Evolutionary conservation across 768 basidiomycete genomes (phyloP).

Genomic region (Leccinum disarticulatum): DNA sequence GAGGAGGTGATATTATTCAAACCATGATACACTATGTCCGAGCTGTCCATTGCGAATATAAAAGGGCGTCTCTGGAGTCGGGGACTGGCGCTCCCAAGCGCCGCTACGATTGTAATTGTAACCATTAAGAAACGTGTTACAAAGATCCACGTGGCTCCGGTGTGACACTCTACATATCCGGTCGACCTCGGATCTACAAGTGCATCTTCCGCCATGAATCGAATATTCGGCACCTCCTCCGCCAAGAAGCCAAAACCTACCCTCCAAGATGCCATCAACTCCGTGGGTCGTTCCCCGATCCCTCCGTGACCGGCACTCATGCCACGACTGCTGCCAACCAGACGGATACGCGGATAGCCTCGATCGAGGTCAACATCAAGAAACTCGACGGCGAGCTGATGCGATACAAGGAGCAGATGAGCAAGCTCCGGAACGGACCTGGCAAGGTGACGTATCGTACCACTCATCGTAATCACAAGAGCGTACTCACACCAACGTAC

Average conservation of each 20-base stretch:
- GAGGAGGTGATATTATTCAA: no score
- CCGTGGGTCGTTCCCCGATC: constrained; percentile 48
- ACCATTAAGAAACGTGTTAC: not conserved
- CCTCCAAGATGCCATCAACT: constrained; percentile 90
- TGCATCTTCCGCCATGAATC: constrained; percentile 58
- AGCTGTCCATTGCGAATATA: no score
- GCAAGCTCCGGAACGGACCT: constrained; percentile 88
- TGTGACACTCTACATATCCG: not conserved
- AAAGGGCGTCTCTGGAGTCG: no score
- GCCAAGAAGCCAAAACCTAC: constrained; percentile 82
- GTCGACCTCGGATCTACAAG: not conserved
- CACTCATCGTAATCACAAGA: not conserved
- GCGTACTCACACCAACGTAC: no score
- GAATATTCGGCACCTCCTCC: constrained; percentile 75
- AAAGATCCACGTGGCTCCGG: not conserved
- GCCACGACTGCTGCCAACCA: constrained; percentile 28
- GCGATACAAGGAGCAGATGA: constrained; percentile 95
- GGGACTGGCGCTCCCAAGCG: no score
- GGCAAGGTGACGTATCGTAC: constrained; percentile 67
- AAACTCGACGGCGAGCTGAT: constrained; percentile 93
- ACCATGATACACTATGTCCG: no score
- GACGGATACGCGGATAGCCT: constrained; percentile 85
- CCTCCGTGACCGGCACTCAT: not conserved
- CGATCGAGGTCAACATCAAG: constrained; percentile 94
- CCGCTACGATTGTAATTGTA: no score